Evolutionary conservation across 2,329 filamentous ascomycete species (phyloP), one percentile per base, ranked within the genome.

Genomic region (Helotiales sp.): DNA sequence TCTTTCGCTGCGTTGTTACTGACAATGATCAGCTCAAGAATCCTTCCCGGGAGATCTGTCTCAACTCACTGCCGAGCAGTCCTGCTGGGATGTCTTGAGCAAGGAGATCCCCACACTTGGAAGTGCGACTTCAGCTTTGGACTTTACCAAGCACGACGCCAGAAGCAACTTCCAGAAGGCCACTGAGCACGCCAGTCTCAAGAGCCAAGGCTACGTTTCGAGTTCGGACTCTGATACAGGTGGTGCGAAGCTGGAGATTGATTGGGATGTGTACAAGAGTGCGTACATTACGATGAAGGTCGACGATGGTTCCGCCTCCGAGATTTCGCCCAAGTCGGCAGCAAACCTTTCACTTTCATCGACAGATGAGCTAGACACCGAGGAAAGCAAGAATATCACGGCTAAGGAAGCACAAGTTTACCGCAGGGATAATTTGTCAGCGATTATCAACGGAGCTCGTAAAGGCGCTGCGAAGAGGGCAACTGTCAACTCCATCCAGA

Each of bases 181-280:
- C 3, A 7, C 7, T 40, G 11, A 3, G 11, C 6, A 3, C 34
- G 6, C 3, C 15, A 13, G 3, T 40, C 3, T 1, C 20, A 15
- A 20, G 15, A 22, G n/a, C 26, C 50, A 55, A 30, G 7, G 11
- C 5, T 32, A 34, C 3, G 28, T 20, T 20, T 55, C 50, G 3
- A 55, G 50, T 28, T 55, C 50, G n/a, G 50, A 55, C 30, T 55
- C 50, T 6, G 50, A 55, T 22, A 30, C 11, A 20, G 50, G 50
- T 11, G 50, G 50, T 32, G 50, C 30, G 6, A 55, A 34, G 28
- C 17, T 34, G 2, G 28, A 50, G 4, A 26, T 49, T 2, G 22
- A 49, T 24, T 49, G 45, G 50, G n/a, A 55, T 2, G 34, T 40
- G 3, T 40, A 3, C 34, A 40, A 40, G 34, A 40, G 7, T 13